Evolutionary conservation across 495 filamentous ascomycete species (phyloP), one percentile per base, ranked within the genome.

Genomic region (Rhypophila decipiens): DNA sequence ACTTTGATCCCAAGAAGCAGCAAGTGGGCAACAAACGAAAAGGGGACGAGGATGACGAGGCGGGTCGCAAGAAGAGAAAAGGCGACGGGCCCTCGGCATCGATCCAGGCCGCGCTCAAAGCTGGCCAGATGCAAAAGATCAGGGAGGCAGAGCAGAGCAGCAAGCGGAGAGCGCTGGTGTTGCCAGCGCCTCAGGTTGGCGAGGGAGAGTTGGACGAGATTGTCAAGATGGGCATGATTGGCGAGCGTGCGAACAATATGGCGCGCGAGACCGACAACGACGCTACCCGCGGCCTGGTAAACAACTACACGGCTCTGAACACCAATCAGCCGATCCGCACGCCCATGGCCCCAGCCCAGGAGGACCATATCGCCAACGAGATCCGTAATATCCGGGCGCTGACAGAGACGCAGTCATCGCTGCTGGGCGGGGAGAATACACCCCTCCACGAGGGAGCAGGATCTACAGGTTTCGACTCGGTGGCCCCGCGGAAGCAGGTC

Each of bases 141-240:
- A 80, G 94, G 27, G 91, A 98, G 64, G 94, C 93, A 12, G 93
- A 98, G 61, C 93, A 95, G 61, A 91, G 88, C 64, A 95, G 86
- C 72, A 97, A 95, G 66, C 79, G 93, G 43, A 76, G 88, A 45
- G 66, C 82, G 15, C 74, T 98, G 37, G 79, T 82, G 29, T 72
- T 98, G 31, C 93, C 93, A 9, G 71, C 83, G 4, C 93, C 93
- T 17, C 93, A 98, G 68, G 90, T 98, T 46, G 82, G 84, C 60
- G 93, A 97, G 53, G 74, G 80, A 24, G 93, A 98, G 65, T 77
- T 98, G 53, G 93, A 98, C 61, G 90, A 95, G 58, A 96, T 98
- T 60, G 90, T 98, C 37, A 98, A 98, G 67, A 94, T 96, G 89
- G 94, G 93, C 22, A 85, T 95, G 83, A 79, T 88, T 40, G 93